Base-by-base conservation (phyloP, 2,329 filamentous ascomycete genomes). In the Dothidotthia symphoricarpi region DNA sequence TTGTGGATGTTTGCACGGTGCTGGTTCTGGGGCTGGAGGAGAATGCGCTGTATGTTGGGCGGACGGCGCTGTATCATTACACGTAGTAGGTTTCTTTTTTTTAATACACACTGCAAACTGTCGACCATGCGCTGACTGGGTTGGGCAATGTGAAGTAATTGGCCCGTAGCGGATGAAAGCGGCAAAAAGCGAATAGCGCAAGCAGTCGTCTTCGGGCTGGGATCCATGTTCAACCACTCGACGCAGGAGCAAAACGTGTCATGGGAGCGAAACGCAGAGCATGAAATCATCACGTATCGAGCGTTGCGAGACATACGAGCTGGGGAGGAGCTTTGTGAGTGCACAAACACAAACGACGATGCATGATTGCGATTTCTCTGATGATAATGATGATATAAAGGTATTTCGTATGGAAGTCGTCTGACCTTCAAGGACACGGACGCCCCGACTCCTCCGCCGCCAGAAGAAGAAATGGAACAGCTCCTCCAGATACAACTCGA, bases 141-240 rank as follows among this genome's bases (percentile, higher is more conserved):
- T n/a, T n/a, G n/a, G n/a, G 29, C 24, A 10, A 6, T 16, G 5
- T 12, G 26, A 39, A 70, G 68, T 47, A 75, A 75, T 48, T 75
- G 72, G 73, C 69, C 68, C 10, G 41, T 46, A 13, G 39, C 36
- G 11, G 49, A 56, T 34, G 16, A 34, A 31, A 40, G 47, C 31
- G 56, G 51, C n/a, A 57, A 56, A 11, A 56, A 50, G 8, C 55
- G 56, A 16, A 68, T 58, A 24, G 70, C 71, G 0, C 76, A 80
- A 61, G 77, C 75, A 8, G 61, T 80, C 2, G 67, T 79, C 19
- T 66, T 80, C 25, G 77, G 77, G 3, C 62, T 81, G 0, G 77
- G 77, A 12, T 74, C 69, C 37, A 77, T 80, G 74, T 80, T 80
- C 64, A 80, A 81, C 42, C 77, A 81, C 47, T 76, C 75, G 3